Base-by-base conservation (phyloP, 371 early-diverging fungal genomes). In the Blakeslea trispora region DNA sequence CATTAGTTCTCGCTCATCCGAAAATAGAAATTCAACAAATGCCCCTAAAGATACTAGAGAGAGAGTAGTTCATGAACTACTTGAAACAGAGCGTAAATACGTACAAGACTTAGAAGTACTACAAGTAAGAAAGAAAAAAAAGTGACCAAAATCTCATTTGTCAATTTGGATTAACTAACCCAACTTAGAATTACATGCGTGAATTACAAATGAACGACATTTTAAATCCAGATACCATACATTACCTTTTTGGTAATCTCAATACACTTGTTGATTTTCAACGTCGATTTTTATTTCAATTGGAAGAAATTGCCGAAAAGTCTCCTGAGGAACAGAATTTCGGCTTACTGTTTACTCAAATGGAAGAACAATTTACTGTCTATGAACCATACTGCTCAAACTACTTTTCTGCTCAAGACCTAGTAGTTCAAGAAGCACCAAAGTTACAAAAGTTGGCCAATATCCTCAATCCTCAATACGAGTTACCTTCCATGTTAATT, bases 351-450 rank as follows among this genome's bases (percentile, higher is more conserved):
- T 95, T 93, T 62, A 56, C 83, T 1, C 73, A 81, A 57, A 84
- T 80, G 67, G 96, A 96, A 64, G 90, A 90, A 37, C 85, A 84
- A 11, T 97, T 98, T 70, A 68, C 83, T 13, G 93, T 94, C 7
- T 98, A 98, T 72, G 91, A 94, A 64, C 91, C 94, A 31, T 95
- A 93, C 69, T 95, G 96, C 64, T 89, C 93, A 44, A 97, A 97
- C 76, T 92, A 91, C 68, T 77, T 85, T 34, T 79, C 78, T 37
- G 97, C 97, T 0, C 81, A 86, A 37, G 86, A 76, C 40, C 48
- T 84, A 24, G 75, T 80, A 10, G 55, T 68, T 11, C 74, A 77
- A 45, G 81, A 82, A 59, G 54, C 67, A 22, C 68, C 71, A 35
- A 77, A 74, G 46, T 68, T 84, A 28, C 71, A 77, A 55, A 81